Evolutionary conservation across 495 filamentous ascomycete genomes (phyloP).

Genomic region (Cetradonia linearis): DNA sequence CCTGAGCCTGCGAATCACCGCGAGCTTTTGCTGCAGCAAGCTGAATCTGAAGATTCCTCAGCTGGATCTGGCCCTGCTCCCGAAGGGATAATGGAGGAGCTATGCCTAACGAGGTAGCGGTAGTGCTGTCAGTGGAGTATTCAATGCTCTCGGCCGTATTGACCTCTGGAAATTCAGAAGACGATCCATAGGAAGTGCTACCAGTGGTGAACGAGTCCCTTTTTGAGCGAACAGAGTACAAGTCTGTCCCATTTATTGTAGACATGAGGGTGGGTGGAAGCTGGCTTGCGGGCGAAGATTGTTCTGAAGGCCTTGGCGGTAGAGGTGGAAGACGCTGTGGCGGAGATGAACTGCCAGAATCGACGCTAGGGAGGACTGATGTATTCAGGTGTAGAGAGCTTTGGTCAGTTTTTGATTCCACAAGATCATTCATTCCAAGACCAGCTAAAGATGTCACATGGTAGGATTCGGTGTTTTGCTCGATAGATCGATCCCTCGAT

Average conservation of each 20-base stretch:
- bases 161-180: not conserved
- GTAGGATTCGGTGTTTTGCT: not conserved
- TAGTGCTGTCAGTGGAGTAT: conserved; percentile 4
- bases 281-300: not conserved
- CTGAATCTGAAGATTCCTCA: conserved; percentile 12
- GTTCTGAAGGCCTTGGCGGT: not conserved
- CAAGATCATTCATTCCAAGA: not conserved
- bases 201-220: not conserved
- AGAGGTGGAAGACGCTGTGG: not conserved
- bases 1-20: conserved; percentile 4
- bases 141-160: conserved; percentile 4
- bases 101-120: conserved; percentile 6
- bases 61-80: conserved; percentile 11
- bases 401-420: not conserved
- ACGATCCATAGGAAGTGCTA: conserved; percentile 2
- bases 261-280: not conserved
- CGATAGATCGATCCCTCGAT: not conserved
- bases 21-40: conserved; percentile 14
- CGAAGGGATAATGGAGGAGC: not conserved
- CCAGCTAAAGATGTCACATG: not conserved
- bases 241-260: not conserved
- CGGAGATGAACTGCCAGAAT: conserved; percentile 2
- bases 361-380: not conserved
- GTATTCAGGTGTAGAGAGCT: not conserved
- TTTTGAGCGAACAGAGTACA: not conserved